phyloP scores from a whole-genome alignment of 2,329 filamentous ascomycete genomes.

The Aspergillus texensis region DNA sequence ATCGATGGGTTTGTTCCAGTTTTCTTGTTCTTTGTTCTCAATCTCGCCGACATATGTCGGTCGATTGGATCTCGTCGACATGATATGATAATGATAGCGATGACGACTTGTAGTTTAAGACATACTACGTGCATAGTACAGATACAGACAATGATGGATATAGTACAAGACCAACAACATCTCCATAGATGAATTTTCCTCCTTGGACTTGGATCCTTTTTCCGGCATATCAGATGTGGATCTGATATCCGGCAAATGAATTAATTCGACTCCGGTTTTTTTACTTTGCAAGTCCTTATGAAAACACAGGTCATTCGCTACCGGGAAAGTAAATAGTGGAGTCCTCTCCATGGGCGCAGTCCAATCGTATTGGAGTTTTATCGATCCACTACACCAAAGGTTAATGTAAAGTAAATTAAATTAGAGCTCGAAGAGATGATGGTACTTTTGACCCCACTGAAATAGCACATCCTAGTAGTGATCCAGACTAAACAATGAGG shows the following conservation, averaged over 20 bases:
- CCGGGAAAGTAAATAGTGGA: not conserved
- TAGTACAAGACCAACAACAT: not conserved
- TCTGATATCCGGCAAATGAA: not conserved
- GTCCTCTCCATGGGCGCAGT: not conserved
- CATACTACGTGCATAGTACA: not conserved
- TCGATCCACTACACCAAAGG: not conserved
- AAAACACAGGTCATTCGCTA: not conserved
- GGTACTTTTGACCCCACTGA: not conserved
- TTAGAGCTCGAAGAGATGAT: not conserved
- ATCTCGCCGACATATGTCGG: not conserved
- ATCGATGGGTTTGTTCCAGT: not conserved
- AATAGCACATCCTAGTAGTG: too few relatives aligned
- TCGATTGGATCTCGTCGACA: constrained; percentile 1
- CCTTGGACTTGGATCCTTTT: not conserved
- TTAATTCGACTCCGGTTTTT: not conserved
- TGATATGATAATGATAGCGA: constrained; percentile 21
- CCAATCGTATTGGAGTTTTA: not conserved
- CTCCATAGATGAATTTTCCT: not conserved
- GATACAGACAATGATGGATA: not conserved
- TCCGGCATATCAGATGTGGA: not conserved
- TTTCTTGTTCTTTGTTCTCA: constrained; percentile 2
- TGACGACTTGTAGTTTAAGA: constrained; percentile 17
- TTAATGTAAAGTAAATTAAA: not conserved
- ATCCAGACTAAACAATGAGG: too few relatives aligned
- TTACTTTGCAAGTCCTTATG: not conserved